Percentiles rank a stretch among this genome's conserved stretches.
Evolutionary conservation across 345 rosid species (phyloP).

Genomic region (Linum tenue): DNA sequence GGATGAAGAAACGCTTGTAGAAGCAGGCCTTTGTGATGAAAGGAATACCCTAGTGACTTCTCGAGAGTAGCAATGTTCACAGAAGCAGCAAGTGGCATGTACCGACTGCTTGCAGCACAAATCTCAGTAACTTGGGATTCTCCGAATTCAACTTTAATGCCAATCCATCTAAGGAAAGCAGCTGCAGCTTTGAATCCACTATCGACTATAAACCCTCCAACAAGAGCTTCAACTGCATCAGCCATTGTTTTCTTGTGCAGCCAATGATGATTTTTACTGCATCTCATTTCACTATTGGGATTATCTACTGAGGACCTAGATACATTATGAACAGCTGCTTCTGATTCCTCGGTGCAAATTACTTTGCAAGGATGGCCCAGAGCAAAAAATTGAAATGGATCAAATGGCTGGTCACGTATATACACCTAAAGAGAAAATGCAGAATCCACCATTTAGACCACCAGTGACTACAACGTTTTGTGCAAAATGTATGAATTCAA

Average conservation of each 20-base stretch:
- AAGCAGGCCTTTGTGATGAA: constrained; percentile 69
- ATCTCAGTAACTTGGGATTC: constrained; percentile 38
- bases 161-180: constrained; percentile 84
- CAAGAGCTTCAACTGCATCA: constrained; percentile 85
- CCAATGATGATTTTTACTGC: constrained; percentile 80
- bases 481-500: background rate
- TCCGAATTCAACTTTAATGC: constrained; percentile 59
- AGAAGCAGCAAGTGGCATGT: constrained; percentile 40
- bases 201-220: constrained; percentile 88
- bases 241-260: constrained; percentile 78
- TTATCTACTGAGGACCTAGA: constrained; percentile 15
- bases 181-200: constrained; percentile 80
- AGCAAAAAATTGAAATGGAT: constrained; percentile 74
- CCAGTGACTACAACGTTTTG: background rate
- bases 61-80: constrained; percentile 44
- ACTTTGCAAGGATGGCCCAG: constrained; percentile 58
- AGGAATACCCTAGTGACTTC: constrained; percentile 37
- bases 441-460: background rate
- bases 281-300: constrained; percentile 43
- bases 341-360: constrained; percentile 43
- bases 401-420: constrained; percentile 79
- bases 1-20: constrained; percentile 87
- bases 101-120: constrained; percentile 47
- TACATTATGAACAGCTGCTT: constrained; percentile 35
- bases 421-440: constrained; percentile 45